Conservation (phyloP, 352 stramenopile genomes). For the Pythium aristosporum region DNA sequence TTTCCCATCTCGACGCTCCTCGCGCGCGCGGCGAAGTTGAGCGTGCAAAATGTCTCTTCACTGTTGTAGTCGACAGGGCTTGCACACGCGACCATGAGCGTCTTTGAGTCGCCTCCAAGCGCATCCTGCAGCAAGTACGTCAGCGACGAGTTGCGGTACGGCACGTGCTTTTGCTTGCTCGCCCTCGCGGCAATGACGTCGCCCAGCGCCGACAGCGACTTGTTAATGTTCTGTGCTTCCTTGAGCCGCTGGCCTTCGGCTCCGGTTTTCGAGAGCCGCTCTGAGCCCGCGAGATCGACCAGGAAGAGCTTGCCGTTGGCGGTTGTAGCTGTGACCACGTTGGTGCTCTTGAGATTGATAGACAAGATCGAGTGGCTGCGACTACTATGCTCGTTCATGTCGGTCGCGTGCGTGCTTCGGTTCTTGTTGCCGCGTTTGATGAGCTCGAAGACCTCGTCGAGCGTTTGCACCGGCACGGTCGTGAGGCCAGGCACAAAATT, state of each 20-base stretch:
- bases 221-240: conserved; percentile 94
- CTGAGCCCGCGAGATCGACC: conserved; percentile 89
- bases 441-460: conserved; percentile 83
- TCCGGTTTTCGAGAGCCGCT: conserved; percentile 88
- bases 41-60: conserved; percentile 91
- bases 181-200: conserved; percentile 94
- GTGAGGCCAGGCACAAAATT: conserved; percentile 87
- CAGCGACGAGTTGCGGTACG: conserved; percentile 94
- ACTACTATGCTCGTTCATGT: conserved; percentile 91
- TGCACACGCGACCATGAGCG: conserved; percentile 91
- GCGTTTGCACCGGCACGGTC: conserved; percentile 63
- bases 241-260: conserved; percentile 86
- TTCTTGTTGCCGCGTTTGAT: conserved; percentile 88
- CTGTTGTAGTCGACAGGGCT: conserved; percentile 91
- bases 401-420: conserved; percentile 78
- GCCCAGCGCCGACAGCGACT: conserved; percentile 93
- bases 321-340: conserved; percentile 73
- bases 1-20: conserved; percentile 90
- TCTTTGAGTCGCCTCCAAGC: conserved; percentile 90
- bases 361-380: conserved; percentile 87
- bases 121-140: conserved; percentile 94
- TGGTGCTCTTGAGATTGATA: conserved; percentile 80
- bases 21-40: conserved; percentile 89
- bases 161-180: conserved; percentile 90
- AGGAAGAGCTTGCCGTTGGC: conserved; percentile 83